Percentiles rank a stretch among this genome's conserved stretches.
Evolutionary conservation across 345 rosid genomes (phyloP).

Genomic region (Ceriops zippeliana): DNA sequence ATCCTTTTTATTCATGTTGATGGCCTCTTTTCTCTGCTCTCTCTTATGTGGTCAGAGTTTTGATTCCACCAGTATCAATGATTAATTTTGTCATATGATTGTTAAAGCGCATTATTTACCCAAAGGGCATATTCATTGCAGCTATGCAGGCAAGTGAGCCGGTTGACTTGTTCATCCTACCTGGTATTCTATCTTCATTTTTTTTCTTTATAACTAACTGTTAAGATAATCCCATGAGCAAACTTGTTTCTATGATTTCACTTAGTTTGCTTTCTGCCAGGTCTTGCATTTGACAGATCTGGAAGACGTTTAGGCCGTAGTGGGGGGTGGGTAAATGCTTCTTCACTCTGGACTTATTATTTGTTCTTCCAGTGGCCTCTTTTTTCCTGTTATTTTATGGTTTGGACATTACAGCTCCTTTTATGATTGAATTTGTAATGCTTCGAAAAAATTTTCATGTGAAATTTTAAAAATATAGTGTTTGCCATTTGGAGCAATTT

Average conservation of each 20-base stretch:
- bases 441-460: no score
- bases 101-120: background rate
- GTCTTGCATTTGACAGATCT: conserved; percentile 1
- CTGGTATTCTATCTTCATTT: background rate
- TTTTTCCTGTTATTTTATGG: background rate
- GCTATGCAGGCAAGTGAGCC: conserved; percentile 1
- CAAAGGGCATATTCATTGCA: background rate
- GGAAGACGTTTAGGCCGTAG: background rate
- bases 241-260: background rate
- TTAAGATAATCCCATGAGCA: background rate
- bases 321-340: conserved; percentile 1
- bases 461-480: no score
- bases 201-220: background rate
- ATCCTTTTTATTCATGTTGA: background rate
- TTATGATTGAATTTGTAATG: background rate
- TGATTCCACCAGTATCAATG: background rate
- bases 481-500: no score
- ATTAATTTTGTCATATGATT: background rate
- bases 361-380: no score
- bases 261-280: background rate
- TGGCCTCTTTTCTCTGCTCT: background rate
- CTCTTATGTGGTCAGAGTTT: background rate
- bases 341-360: background rate
- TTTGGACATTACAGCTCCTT: background rate
- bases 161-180: background rate